Evolutionary conservation across 169 alveolate species (phyloP), one percentile per base, ranked within the genome.

Genomic region (Plasmodium falciparum): DNA sequence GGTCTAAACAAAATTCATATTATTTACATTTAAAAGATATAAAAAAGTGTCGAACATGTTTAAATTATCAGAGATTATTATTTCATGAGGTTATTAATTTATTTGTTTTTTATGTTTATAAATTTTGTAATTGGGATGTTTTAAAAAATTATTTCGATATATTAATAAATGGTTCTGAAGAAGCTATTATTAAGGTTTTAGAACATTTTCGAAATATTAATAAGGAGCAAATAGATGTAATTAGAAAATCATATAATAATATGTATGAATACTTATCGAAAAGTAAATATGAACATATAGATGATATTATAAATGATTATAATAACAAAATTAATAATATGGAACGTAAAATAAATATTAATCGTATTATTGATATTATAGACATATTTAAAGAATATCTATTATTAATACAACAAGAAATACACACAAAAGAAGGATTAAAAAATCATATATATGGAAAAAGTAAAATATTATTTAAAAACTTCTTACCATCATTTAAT

Each of bases 401-500:
- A n/a, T 20, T 72, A 45, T 20, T 65, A 1, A 61, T 73, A 0
- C 92, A 86, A 22, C 49, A 71, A 17, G 9, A 61, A 59, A 72
- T 86, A 26, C 69, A 86, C 29, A 49, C 92, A 54, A 73, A 86
- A 22, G 92, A 86, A 73, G 73, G 62, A 17, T 39, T 86, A 11
- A 86, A 58, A 26, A 67, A 70, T 12, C 61, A 15, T 13, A 86
- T 86, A 1, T 73, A 49, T 49, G n/a, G n/a, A 2, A 86, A 49
- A 3, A 86, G 92, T 61, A 72, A 72, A n/a, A 24, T 67, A 39
- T 47, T 86, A 15, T 86, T 70, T 71, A 73, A 86, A 43, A 67
- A 86, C 33, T 86, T 86, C n/a, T 62, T 86, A 17, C 92, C 92
- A 43, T 86, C 92, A 2, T 72, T 86, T 47, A 72, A 86, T 61